phyloP scores from a whole-genome alignment of 371 early-diverging fungal genomes.

The Blakeslea trispora region DNA sequence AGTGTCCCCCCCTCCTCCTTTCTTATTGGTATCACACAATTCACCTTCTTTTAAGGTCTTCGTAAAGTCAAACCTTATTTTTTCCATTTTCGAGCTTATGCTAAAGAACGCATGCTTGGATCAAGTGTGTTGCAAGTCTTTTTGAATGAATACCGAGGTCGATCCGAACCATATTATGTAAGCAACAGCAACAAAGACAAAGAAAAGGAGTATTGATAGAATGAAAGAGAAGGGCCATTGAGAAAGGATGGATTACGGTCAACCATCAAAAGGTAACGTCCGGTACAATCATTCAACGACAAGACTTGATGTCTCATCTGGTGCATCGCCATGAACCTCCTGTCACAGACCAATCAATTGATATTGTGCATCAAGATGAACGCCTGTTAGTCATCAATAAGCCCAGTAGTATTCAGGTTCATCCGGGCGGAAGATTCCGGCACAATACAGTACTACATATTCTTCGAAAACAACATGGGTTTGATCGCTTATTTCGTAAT shows the following conservation, averaged over 20 bases:
- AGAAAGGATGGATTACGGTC: slow-evolving; percentile 74
- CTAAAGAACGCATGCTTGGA: slow-evolving; percentile 92
- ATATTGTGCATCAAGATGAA: slow-evolving; percentile 65
- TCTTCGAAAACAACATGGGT: slow-evolving; percentile 66
- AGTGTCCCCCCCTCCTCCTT: background rate
- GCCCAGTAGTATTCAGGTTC: slow-evolving; percentile 88
- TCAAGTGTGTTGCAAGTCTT: slow-evolving; percentile 77
- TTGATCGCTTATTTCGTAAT: slow-evolving; percentile 70
- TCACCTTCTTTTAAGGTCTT: slow-evolving; percentile 47
- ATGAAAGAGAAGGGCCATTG: slow-evolving; percentile 73
- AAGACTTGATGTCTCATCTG: slow-evolving; percentile 76
- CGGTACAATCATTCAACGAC: slow-evolving; percentile 63
- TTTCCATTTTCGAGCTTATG: slow-evolving; percentile 77
- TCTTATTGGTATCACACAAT: background rate
- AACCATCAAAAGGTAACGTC: slow-evolving; percentile 61
- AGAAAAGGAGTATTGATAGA: background rate
- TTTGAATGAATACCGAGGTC: slow-evolving; percentile 84
- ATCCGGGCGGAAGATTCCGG: slow-evolving; percentile 79
- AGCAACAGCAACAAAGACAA: slow-evolving; percentile 6
- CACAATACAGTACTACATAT: slow-evolving; percentile 87
- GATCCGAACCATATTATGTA: slow-evolving; percentile 82
- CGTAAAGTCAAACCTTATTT: slow-evolving; percentile 85
- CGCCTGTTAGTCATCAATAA: slow-evolving; percentile 84
- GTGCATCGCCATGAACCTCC: slow-evolving; percentile 97
- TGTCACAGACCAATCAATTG: slow-evolving; percentile 64